These are phyloP conservation scores for Wickerhamomyces silvicola DNA, from an alignment of 805 yeast species.

Conservation along the genomic window DNA sequence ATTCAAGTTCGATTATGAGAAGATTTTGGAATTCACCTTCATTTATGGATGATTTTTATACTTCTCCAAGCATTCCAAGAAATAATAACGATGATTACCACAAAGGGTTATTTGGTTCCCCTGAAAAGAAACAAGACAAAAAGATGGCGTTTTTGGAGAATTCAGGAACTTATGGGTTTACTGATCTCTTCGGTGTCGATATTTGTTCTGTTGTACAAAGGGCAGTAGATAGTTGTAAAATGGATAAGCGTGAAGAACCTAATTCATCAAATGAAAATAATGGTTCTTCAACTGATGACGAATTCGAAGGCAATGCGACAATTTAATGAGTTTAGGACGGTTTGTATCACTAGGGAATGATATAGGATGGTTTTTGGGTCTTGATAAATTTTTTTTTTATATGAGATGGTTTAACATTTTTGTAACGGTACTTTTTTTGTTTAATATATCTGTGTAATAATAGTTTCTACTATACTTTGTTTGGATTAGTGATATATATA, in stretches of 20 bases:
- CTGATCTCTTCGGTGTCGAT: slow-evolving; percentile 53
- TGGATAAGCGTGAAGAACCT: too few relatives aligned
- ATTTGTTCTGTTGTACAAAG: slow-evolving; percentile 42
- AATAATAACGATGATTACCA: slow-evolving; percentile 23
- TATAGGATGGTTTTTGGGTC: too few relatives aligned
- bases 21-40: slow-evolving; percentile 63
- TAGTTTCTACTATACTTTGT: too few relatives aligned
- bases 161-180: slow-evolving; percentile 10
- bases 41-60: slow-evolving; percentile 60
- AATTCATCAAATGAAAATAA: too few relatives aligned
- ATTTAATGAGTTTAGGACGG: too few relatives aligned
- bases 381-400: too few relatives aligned
- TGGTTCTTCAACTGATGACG: too few relatives aligned
- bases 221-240: slow-evolving; percentile 30
- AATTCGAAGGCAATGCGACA: slow-evolving; percentile 13
- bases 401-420: too few relatives aligned
- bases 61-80: slow-evolving; percentile 36
- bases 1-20: slow-evolving; percentile 34
- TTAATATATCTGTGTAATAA: too few relatives aligned
- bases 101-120: slow-evolving; percentile 30
- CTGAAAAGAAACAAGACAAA: slow-evolving; percentile 19
- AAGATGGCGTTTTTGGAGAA: slow-evolving; percentile 10
- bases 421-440: too few relatives aligned
- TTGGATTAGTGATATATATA: too few relatives aligned
- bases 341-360: too few relatives aligned